These are phyloP conservation scores for Pyropia yezoensis DNA, from an alignment of 23 red algal species.

Conservation along the genomic window DNA sequence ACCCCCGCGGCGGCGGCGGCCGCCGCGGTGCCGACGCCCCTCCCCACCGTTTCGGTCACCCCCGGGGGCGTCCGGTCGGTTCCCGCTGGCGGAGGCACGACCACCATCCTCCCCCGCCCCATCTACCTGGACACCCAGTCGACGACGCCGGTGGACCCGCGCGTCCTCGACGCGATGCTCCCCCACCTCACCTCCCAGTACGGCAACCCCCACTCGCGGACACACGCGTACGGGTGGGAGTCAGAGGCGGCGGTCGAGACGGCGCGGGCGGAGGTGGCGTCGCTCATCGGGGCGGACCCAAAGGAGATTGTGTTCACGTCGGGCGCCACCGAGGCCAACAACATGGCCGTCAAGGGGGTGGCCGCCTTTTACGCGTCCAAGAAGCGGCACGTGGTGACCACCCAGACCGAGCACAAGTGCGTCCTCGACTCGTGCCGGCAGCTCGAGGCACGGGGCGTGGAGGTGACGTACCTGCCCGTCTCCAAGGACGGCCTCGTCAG, in stretches of 20 bases:
- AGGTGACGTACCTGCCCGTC: conserved; percentile 95
- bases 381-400: conserved; percentile 88
- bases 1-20: too few species aligned
- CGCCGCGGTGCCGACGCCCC: background rate
- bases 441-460: conserved; percentile 75
- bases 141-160: conserved; percentile 92
- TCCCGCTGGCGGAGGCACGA: background rate
- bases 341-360: conserved; percentile 93
- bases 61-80: conserved; percentile 1
- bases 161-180: conserved; percentile 89
- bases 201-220: conserved; percentile 90
- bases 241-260: conserved; percentile 75
- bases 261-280: conserved; percentile 54
- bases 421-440: conserved; percentile 92
- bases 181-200: conserved; percentile 62
- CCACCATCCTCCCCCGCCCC: conserved; percentile 22
- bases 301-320: conserved; percentile 96
- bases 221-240: conserved; percentile 91
- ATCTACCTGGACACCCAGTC: conserved; percentile 90
- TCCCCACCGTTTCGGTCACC: background rate
- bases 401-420: conserved; percentile 98
- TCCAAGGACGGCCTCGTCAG: conserved; percentile 62
- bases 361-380: conserved; percentile 71
- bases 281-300: conserved; percentile 61
- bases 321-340: conserved; percentile 95